Evolutionary conservation across 2,329 filamentous ascomycete genomes (phyloP).

Genomic region (Podosphaera xanthii): DNA sequence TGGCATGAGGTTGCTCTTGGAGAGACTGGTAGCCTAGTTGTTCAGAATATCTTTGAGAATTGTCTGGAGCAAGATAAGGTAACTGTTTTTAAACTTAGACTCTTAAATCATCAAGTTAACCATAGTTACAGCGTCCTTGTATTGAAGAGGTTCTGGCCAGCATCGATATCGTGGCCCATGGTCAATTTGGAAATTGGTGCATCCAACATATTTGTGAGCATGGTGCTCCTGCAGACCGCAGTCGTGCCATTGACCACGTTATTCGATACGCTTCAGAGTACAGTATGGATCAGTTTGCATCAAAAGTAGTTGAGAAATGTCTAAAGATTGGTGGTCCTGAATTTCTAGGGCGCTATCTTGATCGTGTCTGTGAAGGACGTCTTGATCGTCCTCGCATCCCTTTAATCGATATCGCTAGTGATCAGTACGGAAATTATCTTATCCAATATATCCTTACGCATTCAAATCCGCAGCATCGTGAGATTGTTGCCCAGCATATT

Average conservation of each 20-base stretch:
- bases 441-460: conserved; percentile 94
- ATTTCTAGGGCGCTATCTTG: conserved; percentile 78
- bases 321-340: conserved; percentile 85
- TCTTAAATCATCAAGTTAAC: conserved; percentile 5
- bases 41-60: conserved; percentile 99
- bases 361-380: conserved; percentile 80
- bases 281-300: conserved; percentile 97
- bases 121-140: conserved; percentile 52
- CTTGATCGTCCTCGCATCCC: conserved; percentile 84
- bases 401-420: conserved; percentile 90
- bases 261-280: conserved; percentile 85
- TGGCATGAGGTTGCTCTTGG: conserved; percentile 97
- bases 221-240: conserved; percentile 72
- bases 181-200: conserved; percentile 98
- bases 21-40: conserved; percentile 90
- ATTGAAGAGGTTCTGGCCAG: conserved; percentile 90
- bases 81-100: conserved; percentile 12
- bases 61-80: conserved; percentile 98
- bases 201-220: conserved; percentile 99
- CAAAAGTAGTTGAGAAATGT: conserved; percentile 97
- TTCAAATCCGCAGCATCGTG: conserved; percentile 66
- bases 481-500: conserved; percentile 81
- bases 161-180: conserved; percentile 89
- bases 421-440: conserved; percentile 96
- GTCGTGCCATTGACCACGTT: conserved; percentile 84